Conservation (phyloP, 768 basidiomycete genomes). For the Hygrophorus russula region DNA sequence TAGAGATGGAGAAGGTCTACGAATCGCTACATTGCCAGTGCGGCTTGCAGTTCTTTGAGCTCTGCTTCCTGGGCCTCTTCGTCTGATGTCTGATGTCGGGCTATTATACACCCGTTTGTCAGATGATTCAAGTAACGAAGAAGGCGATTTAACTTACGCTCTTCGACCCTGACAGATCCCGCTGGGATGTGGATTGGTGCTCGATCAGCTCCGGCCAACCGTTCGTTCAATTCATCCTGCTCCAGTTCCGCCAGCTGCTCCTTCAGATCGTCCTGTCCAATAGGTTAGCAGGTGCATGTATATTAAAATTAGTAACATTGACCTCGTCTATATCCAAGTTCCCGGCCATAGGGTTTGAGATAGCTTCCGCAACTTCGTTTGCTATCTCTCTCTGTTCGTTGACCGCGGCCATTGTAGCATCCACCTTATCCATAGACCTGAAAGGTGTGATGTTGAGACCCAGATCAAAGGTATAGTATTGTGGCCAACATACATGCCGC, state of each 20-base stretch:
- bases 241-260: constrained; percentile 80
- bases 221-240: constrained; percentile 77
- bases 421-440: constrained; percentile 83
- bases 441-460: constrained; percentile 1
- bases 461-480: not conserved
- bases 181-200: constrained; percentile 81
- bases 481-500: constrained; percentile 59
- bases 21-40: constrained; percentile 59
- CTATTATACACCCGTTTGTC: not conserved
- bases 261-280: constrained; percentile 59
- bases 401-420: constrained; percentile 77
- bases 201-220: constrained; percentile 77
- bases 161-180: constrained; percentile 34
- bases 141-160: constrained; percentile 29
- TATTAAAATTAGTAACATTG: constrained; percentile 12
- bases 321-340: constrained; percentile 66
- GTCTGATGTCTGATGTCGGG: constrained; percentile 29
- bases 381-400: constrained; percentile 88
- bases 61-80: constrained; percentile 92
- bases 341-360: constrained; percentile 57
- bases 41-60: constrained; percentile 81
- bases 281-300: constrained; percentile 2
- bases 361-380: constrained; percentile 83
- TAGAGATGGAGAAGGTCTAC: constrained; percentile 10
- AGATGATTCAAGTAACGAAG: not conserved